Percentiles rank a stretch among this genome's conserved stretches.
Conservation (phyloP, 768 basidiomycete genomes). For the Amyloporia xantha region DNA sequence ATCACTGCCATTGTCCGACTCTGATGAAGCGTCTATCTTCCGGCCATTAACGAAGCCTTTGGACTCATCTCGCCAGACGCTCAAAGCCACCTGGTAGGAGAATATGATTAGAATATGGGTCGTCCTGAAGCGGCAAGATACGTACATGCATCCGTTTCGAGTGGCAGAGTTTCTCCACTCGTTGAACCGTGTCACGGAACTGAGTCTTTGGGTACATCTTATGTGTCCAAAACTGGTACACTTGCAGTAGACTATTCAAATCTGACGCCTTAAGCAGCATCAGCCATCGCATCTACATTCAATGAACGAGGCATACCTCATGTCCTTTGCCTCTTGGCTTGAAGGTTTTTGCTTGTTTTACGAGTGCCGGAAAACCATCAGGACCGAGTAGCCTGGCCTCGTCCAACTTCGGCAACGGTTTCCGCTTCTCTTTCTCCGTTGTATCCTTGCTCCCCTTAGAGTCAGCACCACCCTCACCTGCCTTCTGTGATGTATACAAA, state of each 20-base stretch:
- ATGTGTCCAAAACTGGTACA: slow-evolving; percentile 96
- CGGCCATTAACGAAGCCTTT: slow-evolving; percentile 35
- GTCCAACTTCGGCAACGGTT: slow-evolving; percentile 58
- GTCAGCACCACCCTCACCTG: slow-evolving; percentile 32
- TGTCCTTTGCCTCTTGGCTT: slow-evolving; percentile 84
- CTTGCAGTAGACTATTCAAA: slow-evolving; percentile 68
- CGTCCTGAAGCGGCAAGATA: slow-evolving; percentile 9
- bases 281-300: not conserved
- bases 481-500: slow-evolving; percentile 31
- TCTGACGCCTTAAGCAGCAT: slow-evolving; percentile 55
- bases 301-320: slow-evolving; percentile 51
- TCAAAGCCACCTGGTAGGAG: slow-evolving; percentile 48
- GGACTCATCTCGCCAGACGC: slow-evolving; percentile 74
- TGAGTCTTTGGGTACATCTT: slow-evolving; percentile 83
- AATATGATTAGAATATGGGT: not conserved
- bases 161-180: slow-evolving; percentile 86
- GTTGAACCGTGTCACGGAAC: slow-evolving; percentile 78
- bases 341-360: slow-evolving; percentile 72
- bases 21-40: slow-evolving; percentile 24
- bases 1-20: slow-evolving; percentile 18
- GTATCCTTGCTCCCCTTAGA: slow-evolving; percentile 14
- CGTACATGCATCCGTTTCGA: slow-evolving; percentile 80
- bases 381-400: slow-evolving; percentile 67
- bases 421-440: slow-evolving; percentile 36
- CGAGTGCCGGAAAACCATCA: slow-evolving; percentile 74